Base-by-base conservation (phyloP, 176 grass and related monocot genomes). In the Avena eriantha region DNA sequence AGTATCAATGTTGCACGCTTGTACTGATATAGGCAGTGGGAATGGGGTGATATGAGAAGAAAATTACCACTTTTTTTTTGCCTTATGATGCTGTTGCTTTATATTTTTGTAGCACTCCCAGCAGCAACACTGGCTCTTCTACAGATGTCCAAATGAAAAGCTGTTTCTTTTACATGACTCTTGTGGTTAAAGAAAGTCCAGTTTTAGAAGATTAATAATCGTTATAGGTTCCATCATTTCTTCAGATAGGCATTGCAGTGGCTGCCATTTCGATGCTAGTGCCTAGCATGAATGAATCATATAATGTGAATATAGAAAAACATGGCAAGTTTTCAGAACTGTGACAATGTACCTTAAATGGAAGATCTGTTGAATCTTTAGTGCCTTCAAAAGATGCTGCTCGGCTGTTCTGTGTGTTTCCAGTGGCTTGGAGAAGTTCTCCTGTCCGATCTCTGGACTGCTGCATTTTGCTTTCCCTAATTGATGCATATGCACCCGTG, bases 221-320 rank as follows among this genome's bases (percentile, higher is more conserved):
- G 65, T 69, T 36, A 78, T n/a, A 66, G 65, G 29, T 39, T 70
- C 35, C 31, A 54, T 82, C 19, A 11, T 55, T 54, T 39, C 4
- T 82, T 55, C 18, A 23, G 56, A 10, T 64, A 74, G 70, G 63
- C 60, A 61, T 79, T 79, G 12, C 22, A 45, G 39, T 80, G 13
- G 17, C 39, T 48, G 23, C 24, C 41, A 33, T 66, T 33, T 31
- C 12, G 12, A 51, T 76, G 56, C 24, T 65, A 65, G 56, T 47
- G 24, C 46, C 49, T 67, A 67, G 7, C 8, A 23, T 5, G 21
- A 23, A 23, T 5, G 21, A 23, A 53, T 45, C 77, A 64, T 26
- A 33, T 55, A 45, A 9, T 45, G 45, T 21, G 18, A 14, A 53
- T 26, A 26, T 48, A 76, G 26, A 68, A 69, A 68, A 26, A 22